These are phyloP conservation scores for Trichosporon asahii DNA, from an alignment of 1,284 basidiomycete species.

Conservation along the genomic window DNA sequence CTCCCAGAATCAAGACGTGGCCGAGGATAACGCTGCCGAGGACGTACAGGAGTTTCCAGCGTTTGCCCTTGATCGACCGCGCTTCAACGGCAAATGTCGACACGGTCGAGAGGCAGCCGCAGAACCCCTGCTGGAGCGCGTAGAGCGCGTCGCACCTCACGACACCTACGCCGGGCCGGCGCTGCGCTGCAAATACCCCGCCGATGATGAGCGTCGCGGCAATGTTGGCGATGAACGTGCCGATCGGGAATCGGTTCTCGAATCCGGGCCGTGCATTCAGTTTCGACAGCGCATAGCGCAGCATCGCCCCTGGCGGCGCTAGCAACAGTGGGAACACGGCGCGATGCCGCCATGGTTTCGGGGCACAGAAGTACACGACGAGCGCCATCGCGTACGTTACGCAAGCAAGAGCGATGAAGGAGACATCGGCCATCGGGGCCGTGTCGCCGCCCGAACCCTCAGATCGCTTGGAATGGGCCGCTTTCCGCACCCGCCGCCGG, in stretches of 20 bases:
- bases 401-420: slow-evolving; percentile 44
- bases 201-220: slow-evolving; percentile 73
- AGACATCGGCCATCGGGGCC: slow-evolving; percentile 36
- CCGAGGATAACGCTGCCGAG: slow-evolving; percentile 65
- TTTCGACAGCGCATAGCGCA: slow-evolving; percentile 73
- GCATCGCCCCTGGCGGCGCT: slow-evolving; percentile 80
- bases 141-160: slow-evolving; percentile 67
- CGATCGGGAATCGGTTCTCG: slow-evolving; percentile 64
- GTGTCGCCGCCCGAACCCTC: neutral
- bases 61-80: slow-evolving; percentile 56
- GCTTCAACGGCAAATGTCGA: slow-evolving; percentile 89
- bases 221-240: slow-evolving; percentile 84
- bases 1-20: slow-evolving; percentile 69
- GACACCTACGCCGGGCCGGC: slow-evolving; percentile 53
- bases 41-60: slow-evolving; percentile 62
- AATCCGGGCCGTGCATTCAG: slow-evolving; percentile 64
- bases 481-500: slow-evolving; percentile 53
- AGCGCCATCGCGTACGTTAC: slow-evolving; percentile 57
- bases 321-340: slow-evolving; percentile 86
- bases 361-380: slow-evolving; percentile 71
- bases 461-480: slow-evolving; percentile 33
- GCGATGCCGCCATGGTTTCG: slow-evolving; percentile 67
- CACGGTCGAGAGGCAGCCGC: slow-evolving; percentile 90
- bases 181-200: slow-evolving; percentile 67
- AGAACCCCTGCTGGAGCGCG: slow-evolving; percentile 85